Percentiles rank a stretch among this genome's conserved stretches.
These are phyloP conservation scores for Colletotrichum lentis DNA, from an alignment of 2,329 filamentous ascomycete genomes.

Conservation along the genomic window DNA sequence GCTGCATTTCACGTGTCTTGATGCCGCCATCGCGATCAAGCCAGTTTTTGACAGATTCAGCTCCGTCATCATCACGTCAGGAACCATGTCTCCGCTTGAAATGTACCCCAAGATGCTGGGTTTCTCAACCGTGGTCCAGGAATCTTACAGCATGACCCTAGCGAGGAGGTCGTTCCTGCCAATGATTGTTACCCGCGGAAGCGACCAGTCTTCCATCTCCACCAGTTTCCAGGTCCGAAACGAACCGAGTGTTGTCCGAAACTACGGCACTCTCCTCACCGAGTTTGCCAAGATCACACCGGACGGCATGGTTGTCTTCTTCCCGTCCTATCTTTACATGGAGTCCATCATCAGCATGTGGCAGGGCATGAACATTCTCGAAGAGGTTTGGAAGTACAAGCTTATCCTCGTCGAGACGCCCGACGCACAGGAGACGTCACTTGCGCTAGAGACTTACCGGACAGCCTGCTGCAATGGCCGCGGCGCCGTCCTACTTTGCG, in stretches of 20 bases:
- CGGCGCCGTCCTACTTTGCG: conserved; percentile 90
- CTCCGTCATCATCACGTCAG: conserved; percentile 97
- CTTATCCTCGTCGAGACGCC: conserved; percentile 97
- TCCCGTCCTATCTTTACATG: conserved; percentile 99
- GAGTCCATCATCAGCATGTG: conserved; percentile 99
- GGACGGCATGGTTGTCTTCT: conserved; percentile 98
- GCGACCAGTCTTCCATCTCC: conserved; percentile 90
- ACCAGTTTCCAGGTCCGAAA: conserved; percentile 95
- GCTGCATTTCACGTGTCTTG: conserved; percentile 95
- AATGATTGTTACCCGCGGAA: conserved; percentile 96
- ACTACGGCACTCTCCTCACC: conserved; percentile 91
- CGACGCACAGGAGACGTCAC: conserved; percentile 94
- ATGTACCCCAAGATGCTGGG: conserved; percentile 99
- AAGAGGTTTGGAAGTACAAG: conserved; percentile 99
- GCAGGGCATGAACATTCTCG: conserved; percentile 98
- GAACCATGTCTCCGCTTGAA: conserved; percentile 94
- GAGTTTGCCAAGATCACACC: conserved; percentile 97
- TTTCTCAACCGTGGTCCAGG: conserved; percentile 90
- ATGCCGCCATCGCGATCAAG: conserved; percentile 97
- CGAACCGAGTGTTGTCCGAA: conserved; percentile 94
- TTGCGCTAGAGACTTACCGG: conserved; percentile 94
- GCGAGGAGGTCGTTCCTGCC: conserved; percentile 94
- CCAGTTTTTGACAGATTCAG: conserved; percentile 97
- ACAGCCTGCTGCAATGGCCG: conserved; percentile 97
- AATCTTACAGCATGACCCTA: conserved; percentile 97